Percentiles rank a stretch among this genome's conserved stretches.
Conservation (phyloP, 1,139 yeast species). For the Hemisphaericaspora xylanilytica region DNA sequence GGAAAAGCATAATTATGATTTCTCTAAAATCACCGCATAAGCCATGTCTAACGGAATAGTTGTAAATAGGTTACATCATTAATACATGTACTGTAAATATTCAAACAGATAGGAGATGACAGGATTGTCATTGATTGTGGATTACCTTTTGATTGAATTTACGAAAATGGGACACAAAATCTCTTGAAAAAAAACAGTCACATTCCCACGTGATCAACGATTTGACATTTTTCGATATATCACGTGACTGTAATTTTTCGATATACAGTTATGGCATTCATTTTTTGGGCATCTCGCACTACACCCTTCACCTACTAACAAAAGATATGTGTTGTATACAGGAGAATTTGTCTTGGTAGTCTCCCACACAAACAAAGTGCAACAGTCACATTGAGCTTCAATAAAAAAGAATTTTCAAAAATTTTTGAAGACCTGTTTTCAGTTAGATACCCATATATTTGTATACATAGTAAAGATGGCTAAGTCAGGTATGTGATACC, state of each 20-base stretch:
- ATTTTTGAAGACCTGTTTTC: slow-evolving; percentile 21
- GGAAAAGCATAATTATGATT: slow-evolving; percentile 34
- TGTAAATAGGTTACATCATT: slow-evolving; percentile 8
- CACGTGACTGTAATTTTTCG: slow-evolving; percentile 3
- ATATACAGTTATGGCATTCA: background rate
- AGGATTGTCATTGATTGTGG: too few relatives aligned
- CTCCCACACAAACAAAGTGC: too few relatives aligned
- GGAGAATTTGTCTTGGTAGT: too few relatives aligned
- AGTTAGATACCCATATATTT: slow-evolving; percentile 6
- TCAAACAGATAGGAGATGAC: too few relatives aligned
- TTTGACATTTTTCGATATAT: too few relatives aligned
- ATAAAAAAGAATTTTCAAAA: slow-evolving; percentile 25
- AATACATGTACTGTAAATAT: too few relatives aligned
- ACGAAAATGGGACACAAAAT: too few relatives aligned
- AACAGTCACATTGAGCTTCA: too few relatives aligned
- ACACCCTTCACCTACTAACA: background rate
- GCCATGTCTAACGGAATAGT: background rate
- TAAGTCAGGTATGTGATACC: slow-evolving; percentile 56
- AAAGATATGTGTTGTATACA: background rate
- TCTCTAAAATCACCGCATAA: slow-evolving; percentile 23
- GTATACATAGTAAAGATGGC: slow-evolving; percentile 44
- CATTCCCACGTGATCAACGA: slow-evolving; percentile 4
- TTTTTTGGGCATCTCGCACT: background rate
- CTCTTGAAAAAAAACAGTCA: slow-evolving; percentile 4
- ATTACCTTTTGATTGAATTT: too few relatives aligned